phyloP scores from a whole-genome alignment of 129 eudicot genomes.

The Glebionis coronaria region DNA sequence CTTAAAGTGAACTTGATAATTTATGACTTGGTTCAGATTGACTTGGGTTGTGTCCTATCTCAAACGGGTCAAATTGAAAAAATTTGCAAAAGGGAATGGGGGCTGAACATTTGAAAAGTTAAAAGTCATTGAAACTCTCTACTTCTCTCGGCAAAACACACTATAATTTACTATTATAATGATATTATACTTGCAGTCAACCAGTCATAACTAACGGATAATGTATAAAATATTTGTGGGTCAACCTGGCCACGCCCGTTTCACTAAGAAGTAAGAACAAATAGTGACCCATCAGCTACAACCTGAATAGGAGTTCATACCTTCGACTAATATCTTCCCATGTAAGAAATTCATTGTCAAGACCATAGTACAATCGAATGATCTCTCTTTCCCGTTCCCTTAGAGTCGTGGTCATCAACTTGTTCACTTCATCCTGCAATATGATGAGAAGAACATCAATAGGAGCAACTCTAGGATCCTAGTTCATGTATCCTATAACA shows the following conservation, averaged over 20 bases:
- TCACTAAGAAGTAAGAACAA: not conserved
- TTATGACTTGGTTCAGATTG: not conserved
- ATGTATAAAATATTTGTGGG: not conserved
- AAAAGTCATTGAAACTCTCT: not conserved
- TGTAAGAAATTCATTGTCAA: constrained; percentile 85
- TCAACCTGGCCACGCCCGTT: not conserved
- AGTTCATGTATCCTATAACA: not conserved
- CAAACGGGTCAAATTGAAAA: not conserved
- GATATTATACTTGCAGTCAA: no score
- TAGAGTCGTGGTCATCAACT: constrained; percentile 57
- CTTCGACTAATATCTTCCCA: constrained; percentile 97
- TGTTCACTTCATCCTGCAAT: constrained; percentile 89
- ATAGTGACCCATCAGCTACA: not conserved
- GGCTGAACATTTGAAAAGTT: not conserved
- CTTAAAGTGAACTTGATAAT: not conserved
- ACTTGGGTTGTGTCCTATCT: not conserved
- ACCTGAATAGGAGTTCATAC: constrained; percentile 25
- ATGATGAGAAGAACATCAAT: constrained; percentile 4
- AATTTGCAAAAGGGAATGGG: not conserved
- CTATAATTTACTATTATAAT: not conserved
- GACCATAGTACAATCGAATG: constrained; percentile 83
- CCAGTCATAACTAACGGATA: not conserved
- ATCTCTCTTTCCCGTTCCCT: constrained; percentile 76
- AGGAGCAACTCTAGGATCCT: not conserved
- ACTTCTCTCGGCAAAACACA: not conserved